A percentile compares a stretch with the other conserved stretches of the same genome.
These are phyloP conservation scores for Aspergillus diversus DNA, from an alignment of 495 filamentous ascomycete genomes.

Conservation along the genomic window DNA sequence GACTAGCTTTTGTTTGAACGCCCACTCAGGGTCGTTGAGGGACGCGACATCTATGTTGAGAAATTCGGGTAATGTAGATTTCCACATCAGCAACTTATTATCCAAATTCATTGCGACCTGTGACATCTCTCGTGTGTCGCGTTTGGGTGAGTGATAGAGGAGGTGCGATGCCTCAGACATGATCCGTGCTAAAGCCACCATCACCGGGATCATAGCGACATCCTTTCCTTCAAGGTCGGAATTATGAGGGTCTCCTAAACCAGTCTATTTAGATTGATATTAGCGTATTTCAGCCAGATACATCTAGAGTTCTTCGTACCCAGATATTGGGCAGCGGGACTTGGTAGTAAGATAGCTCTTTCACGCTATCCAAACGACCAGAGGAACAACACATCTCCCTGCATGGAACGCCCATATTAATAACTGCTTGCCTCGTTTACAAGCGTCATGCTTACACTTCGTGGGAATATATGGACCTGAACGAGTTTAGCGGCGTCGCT, in stretches of 20 bases:
- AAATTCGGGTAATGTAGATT: conserved; percentile 24
- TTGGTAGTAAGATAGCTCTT: conserved; percentile 32
- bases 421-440: background rate
- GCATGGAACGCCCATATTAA: background rate
- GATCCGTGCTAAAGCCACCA: conserved; percentile 32
- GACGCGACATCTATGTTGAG: conserved; percentile 25
- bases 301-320: conserved; percentile 10
- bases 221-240: conserved; percentile 32
- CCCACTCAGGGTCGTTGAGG: conserved; percentile 33
- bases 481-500: conserved; percentile 5
- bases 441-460: conserved; percentile 23
- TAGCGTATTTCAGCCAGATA: no score
- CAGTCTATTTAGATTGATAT: conserved; percentile 6
- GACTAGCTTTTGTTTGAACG: conserved; percentile 35
- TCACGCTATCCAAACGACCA: conserved; percentile 35
- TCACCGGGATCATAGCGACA: conserved; percentile 33
- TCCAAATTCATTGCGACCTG: conserved; percentile 30
- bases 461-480: conserved; percentile 31
- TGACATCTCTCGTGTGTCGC: conserved; percentile 26
- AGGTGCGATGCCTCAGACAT: conserved; percentile 35
- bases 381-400: conserved; percentile 38
- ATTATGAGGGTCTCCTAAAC: conserved; percentile 15
- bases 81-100: conserved; percentile 25
- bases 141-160: conserved; percentile 31
- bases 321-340: conserved; percentile 28